These are phyloP conservation scores for Diaporthe sp. DNA, from an alignment of 2,329 filamentous ascomycete species.

Conservation along the genomic window DNA sequence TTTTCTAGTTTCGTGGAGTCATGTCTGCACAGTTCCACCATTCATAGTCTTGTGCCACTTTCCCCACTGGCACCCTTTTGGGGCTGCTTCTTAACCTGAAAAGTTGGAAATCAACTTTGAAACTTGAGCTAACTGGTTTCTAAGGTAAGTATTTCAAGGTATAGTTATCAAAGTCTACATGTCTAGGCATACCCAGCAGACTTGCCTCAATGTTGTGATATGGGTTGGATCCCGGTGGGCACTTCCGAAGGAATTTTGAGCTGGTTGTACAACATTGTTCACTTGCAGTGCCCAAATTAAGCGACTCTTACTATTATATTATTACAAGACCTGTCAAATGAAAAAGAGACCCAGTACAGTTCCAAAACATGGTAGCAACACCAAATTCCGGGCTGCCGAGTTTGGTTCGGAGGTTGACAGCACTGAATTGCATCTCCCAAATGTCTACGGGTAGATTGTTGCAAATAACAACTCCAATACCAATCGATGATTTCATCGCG, in stretches of 20 bases:
- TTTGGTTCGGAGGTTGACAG: neutral
- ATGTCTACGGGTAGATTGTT: no score
- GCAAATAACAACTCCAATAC: no score
- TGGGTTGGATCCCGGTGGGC: neutral
- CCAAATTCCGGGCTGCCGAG: neutral
- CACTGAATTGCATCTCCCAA: neutral
- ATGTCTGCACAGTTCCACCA: neutral
- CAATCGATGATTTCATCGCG: no score
- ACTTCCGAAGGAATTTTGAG: neutral
- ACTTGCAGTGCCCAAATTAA: no score
- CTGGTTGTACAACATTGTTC: neutral
- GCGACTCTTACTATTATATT: neutral
- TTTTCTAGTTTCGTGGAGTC: slow-evolving; percentile 6
- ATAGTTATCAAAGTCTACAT: no score
- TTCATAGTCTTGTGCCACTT: slow-evolving; percentile 15
- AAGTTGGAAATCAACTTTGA: neutral
- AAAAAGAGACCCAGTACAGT: neutral
- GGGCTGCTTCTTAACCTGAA: neutral
- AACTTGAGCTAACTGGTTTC: no score
- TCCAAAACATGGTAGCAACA: neutral
- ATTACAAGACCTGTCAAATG: no score
- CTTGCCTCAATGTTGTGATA: no score
- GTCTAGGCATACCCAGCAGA: no score
- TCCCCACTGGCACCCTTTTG: neutral
- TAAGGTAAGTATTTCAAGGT: neutral